Evolutionary conservation across 805 yeast species (phyloP).

Genomic region (Candida morakotiae): DNA sequence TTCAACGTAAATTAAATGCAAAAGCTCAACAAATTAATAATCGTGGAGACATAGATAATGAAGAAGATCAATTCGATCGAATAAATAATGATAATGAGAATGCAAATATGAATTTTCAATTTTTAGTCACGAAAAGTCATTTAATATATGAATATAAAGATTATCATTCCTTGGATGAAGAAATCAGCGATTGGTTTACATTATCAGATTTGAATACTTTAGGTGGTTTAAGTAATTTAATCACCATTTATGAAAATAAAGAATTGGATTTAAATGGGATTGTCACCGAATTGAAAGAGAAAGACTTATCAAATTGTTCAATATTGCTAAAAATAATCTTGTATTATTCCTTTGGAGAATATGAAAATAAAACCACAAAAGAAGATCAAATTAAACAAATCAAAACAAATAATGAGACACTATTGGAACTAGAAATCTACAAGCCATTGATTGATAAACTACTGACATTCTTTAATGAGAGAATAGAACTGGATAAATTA

Average conservation of each 20-base stretch:
- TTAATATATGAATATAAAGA: constrained; percentile 29
- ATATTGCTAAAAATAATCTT: constrained; percentile 13
- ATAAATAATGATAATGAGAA: background rate
- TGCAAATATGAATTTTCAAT: constrained; percentile 15
- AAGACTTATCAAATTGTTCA: background rate
- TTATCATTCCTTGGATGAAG: constrained; percentile 20
- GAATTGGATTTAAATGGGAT: background rate
- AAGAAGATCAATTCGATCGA: background rate
- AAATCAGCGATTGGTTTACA: constrained; percentile 38
- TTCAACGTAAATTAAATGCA: constrained; percentile 38
- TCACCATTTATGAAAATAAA: constrained; percentile 7
- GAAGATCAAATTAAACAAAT: constrained; percentile 12
- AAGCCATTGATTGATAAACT: constrained; percentile 7
- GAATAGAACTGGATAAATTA: background rate
- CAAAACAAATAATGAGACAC: constrained; percentile 8
- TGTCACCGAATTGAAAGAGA: background rate
- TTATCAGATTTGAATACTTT: constrained; percentile 23
- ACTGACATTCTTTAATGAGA: constrained; percentile 3
- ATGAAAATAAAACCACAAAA: constrained; percentile 5
- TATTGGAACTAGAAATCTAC: constrained; percentile 7
- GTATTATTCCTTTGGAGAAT: constrained; percentile 26
- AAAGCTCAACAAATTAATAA: constrained; percentile 35
- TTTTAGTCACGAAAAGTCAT: constrained; percentile 27
- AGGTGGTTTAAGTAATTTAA: constrained; percentile 15
- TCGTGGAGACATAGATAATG: background rate